Base-by-base conservation (phyloP, 2,329 filamentous ascomycete species). In the Fragosphaeria purpurea region DNA sequence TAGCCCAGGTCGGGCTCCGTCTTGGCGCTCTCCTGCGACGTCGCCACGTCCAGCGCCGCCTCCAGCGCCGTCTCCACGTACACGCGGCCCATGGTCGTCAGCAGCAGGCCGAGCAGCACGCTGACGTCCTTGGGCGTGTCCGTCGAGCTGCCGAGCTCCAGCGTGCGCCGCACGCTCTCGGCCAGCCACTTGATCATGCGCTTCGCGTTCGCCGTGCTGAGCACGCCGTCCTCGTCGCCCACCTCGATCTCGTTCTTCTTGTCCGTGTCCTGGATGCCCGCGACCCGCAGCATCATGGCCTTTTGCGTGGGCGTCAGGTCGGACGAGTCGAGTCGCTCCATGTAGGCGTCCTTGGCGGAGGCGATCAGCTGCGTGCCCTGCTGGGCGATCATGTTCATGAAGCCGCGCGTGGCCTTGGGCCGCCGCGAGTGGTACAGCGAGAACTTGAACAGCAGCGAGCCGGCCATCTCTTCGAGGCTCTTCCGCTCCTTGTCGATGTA, bases 101-200 rank as follows among this genome's bases (percentile, higher is more conserved):
- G 77, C 3, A 98, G 76, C 31, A 97, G 77, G 62, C 85, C 86
- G 37, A 96, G 76, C 31, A 97, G 76, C 53, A 88, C 82, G 44
- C 85, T 86, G 50, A 97, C 88, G 65, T 98, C 93, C 65, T 95
- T 97, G 12, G 93, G 88, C 5, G 89, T 96, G 59, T 98, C 93
- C 51, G 78, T 85, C 47, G 83, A 83, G 31, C 87, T 85, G 31
- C 87, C 89, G n/a, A 98, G 75, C 65, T 98, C 93, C 8, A 98
- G 75, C 0, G 89, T 88, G 56, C 93, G 78, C 40, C 93, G 86
- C 31, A 98, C 91, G 55, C 88, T 89, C 71, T 98, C 93, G 3
- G 93, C 93, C 41, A 98, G 73, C 93, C 93, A 98, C 63, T 88
- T 94, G 53, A 98, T 77, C 90, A 98, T 98, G 51, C 93, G 80